These are phyloP conservation scores for Domatiomyces globalis DNA, from an alignment of 2,329 filamentous ascomycete species.

Conservation along the genomic window DNA sequence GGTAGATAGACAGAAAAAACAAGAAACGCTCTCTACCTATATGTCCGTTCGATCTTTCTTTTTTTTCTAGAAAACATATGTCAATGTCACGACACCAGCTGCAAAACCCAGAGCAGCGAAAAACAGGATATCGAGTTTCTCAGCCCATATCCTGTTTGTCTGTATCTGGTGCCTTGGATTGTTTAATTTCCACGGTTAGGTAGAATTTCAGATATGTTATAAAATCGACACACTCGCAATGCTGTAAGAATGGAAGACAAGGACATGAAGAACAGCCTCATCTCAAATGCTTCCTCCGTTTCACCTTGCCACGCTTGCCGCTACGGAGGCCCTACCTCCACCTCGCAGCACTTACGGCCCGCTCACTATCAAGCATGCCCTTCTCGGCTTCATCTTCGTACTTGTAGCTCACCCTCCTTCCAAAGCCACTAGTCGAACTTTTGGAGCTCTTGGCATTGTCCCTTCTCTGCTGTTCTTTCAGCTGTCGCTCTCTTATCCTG, in stretches of 20 bases:
- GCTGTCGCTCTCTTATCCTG: slow-evolving; percentile 45
- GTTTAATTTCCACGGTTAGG: too few relatives aligned
- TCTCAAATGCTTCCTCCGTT: neutral
- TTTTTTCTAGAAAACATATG: neutral
- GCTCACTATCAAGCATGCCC: slow-evolving; percentile 27
- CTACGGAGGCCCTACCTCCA: slow-evolving; percentile 9
- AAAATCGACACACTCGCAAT: neutral
- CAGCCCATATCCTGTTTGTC: neutral
- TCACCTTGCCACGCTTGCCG: neutral
- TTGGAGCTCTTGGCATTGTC: slow-evolving; percentile 36
- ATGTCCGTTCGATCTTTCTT: neutral
- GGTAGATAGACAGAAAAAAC: neutral
- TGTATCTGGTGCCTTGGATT: neutral
- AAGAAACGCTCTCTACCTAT: neutral
- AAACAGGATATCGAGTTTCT: neutral
- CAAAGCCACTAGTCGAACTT: slow-evolving; percentile 3
- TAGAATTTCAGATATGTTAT: neutral
- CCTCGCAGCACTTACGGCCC: slow-evolving; percentile 18
- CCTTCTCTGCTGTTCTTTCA: slow-evolving; percentile 52
- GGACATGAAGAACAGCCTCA: neutral
- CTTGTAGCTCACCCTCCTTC: slow-evolving; percentile 31
- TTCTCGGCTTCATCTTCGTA: slow-evolving; percentile 35
- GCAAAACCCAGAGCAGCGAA: neutral
- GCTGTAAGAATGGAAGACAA: neutral
- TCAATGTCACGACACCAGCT: neutral